Base-by-base conservation (phyloP, 2,329 filamentous ascomycete genomes). In the Penicillium thymicola region DNA sequence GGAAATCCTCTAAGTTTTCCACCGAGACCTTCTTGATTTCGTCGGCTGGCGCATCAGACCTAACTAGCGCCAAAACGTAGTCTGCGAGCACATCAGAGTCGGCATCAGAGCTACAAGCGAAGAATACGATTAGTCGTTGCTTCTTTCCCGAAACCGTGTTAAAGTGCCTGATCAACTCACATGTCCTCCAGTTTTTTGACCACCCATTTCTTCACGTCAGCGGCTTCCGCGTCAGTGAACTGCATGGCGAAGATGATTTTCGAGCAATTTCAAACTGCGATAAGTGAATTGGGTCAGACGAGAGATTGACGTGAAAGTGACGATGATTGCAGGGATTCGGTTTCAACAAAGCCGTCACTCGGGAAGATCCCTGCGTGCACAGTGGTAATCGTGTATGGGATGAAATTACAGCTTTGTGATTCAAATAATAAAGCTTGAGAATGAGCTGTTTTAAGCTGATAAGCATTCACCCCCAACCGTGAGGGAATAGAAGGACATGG, bases 61-160 rank as follows among this genome's bases (percentile, higher is more conserved):
- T 79, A 42, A 86, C 77, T 30, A 86, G 76, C 23, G 82, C 83
- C 45, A 85, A 74, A 8, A 86, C 82, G 65, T 86, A 86, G 62
- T 86, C 84, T 30, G 82, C 83, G 21, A 86, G 79, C 2, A 86
- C 81, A 61, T 83, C 82, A 13, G 79, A 79, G 66, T 86, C 84
- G 30, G 83, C 84, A 67, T 86, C 83, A n/a, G 81, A 84, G 60
- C 82, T 84, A 63, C 44, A 53, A 51, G 18, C 41, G 37, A 30
- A n/a, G n/a, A n/a, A 7, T 5, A 30, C 3, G 10, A 46, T 65
- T 55, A 62, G 61, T 37, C 9, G 9, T 6, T 25, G 21, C 23
- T 43, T 14, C 2, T 25, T 40, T 18, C 3, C 23, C 13, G 1
- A 10, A 10, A 21, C 3, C 18, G 32, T 5, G n/a, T 40, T 27